Percentiles rank a stretch among this genome's conserved stretches.
phyloP scores from a whole-genome alignment of 257 asterid species.

The Mitragyna speciosa region DNA sequence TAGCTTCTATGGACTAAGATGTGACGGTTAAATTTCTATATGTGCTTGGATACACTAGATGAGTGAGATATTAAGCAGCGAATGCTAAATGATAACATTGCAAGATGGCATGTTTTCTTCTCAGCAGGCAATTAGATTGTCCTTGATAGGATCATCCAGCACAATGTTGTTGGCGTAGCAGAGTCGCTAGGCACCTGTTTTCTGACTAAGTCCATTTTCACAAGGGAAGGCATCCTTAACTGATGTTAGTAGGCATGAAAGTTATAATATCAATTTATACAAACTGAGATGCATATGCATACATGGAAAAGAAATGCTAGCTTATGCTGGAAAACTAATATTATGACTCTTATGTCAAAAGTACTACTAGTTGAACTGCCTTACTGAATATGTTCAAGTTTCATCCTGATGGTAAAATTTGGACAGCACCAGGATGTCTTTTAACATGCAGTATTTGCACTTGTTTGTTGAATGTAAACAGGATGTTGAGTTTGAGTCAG shows the following conservation, averaged over 20 bases:
- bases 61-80: neutral
- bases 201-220: neutral
- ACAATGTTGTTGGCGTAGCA: neutral
- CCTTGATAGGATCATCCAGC: neutral
- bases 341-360: neutral
- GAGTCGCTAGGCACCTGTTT: neutral
- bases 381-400: neutral
- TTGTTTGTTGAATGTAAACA: constrained; percentile 8
- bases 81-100: too few species aligned
- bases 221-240: too few species aligned
- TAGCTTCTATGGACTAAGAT: neutral
- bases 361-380: neutral
- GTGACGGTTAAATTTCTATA: neutral
- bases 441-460: neutral
- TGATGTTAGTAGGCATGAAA: neutral
- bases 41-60: neutral
- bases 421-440: neutral
- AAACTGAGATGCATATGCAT: neutral
- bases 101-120: neutral
- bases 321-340: neutral
- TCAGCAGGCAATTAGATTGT: neutral
- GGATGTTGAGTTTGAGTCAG: constrained; percentile 56
- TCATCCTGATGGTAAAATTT: neutral
- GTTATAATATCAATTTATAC: too few species aligned
- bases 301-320: neutral